Conservation (phyloP, 2,329 filamentous ascomycete species). For the Monilinia laxa region DNA sequence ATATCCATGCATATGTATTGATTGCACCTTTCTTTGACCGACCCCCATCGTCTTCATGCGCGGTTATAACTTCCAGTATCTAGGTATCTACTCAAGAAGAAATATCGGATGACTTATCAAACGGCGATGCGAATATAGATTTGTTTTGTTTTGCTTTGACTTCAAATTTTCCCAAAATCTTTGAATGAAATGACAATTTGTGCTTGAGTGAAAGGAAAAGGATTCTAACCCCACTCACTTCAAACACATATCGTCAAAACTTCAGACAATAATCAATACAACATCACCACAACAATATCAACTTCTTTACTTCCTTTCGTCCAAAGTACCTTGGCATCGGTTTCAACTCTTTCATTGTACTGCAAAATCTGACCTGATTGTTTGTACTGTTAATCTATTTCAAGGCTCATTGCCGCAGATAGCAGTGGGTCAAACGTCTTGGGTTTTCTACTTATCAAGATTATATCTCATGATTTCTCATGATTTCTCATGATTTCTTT, state of each 20-base stretch:
- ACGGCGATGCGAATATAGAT: not conserved
- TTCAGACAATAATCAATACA: conserved; percentile 13
- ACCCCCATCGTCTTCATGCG: not conserved
- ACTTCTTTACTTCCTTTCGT: not conserved
- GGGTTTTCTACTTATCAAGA: not conserved
- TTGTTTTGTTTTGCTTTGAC: no score
- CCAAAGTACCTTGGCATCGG: not conserved
- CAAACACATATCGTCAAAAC: conserved; percentile 15
- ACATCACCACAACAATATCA: not conserved
- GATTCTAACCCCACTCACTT: conserved; percentile 4
- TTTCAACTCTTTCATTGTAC: not conserved
- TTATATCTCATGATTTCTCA: not conserved
- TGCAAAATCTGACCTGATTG: not conserved
- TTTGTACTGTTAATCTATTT: conserved; percentile 8
- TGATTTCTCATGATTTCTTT: not conserved
- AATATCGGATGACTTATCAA: not conserved
- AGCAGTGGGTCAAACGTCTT: conserved; percentile 15
- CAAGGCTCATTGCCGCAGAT: not conserved
- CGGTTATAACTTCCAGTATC: not conserved
- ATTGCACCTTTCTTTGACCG: not conserved
- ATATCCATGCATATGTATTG: not conserved
- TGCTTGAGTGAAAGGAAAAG: not conserved
- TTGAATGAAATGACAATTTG: not conserved
- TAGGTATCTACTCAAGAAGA: not conserved
- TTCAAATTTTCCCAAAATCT: no score